Percentiles rank a stretch among this genome's conserved stretches.
Conservation (phyloP, 768 basidiomycete genomes). For the Leccinum barrowsii region DNA sequence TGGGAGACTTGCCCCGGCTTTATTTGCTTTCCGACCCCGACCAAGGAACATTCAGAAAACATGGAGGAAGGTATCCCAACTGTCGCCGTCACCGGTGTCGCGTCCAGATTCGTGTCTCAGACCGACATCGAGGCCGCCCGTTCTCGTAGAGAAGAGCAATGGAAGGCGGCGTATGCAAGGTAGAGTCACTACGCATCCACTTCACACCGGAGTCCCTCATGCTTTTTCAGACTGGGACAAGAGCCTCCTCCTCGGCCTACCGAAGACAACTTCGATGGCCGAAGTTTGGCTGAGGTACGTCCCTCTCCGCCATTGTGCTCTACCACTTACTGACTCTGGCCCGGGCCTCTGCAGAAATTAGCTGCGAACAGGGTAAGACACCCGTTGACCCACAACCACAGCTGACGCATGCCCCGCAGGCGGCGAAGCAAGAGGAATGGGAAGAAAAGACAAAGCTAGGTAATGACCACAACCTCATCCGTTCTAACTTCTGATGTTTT, state of each 20-base stretch:
- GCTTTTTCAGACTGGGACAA: conserved; percentile 62
- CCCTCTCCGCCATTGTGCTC: conserved; percentile 3
- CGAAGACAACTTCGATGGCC: conserved; percentile 77
- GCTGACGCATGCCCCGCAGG: conserved; percentile 38
- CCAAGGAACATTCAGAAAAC: conserved; percentile 3
- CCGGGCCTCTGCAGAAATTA: conserved; percentile 57
- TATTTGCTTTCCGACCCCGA: conserved; percentile 22
- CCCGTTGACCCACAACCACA: conserved; percentile 1
- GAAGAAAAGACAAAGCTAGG: conserved; percentile 83
- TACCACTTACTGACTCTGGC: conserved; percentile 9
- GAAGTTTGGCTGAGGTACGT: conserved; percentile 85
- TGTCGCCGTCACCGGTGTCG: conserved; percentile 66
- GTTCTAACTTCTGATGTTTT: conserved; percentile 7
- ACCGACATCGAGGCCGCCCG: conserved; percentile 73
- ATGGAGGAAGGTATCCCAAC: conserved; percentile 75
- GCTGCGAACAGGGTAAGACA: conserved; percentile 76
- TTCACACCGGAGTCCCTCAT: conserved; percentile 1
- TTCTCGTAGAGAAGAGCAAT: conserved; percentile 72
- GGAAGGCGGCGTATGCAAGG: conserved; percentile 90
- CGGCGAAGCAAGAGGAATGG: conserved; percentile 92
- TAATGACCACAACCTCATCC: conserved; percentile 12
- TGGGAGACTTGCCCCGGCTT: not conserved
- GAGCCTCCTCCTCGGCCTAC: conserved; percentile 74
- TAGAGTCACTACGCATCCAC: conserved; percentile 19
- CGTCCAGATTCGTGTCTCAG: conserved; percentile 82